Conservation (phyloP, 2,329 filamentous ascomycete species). For the Colletotrichum sp. region DNA sequence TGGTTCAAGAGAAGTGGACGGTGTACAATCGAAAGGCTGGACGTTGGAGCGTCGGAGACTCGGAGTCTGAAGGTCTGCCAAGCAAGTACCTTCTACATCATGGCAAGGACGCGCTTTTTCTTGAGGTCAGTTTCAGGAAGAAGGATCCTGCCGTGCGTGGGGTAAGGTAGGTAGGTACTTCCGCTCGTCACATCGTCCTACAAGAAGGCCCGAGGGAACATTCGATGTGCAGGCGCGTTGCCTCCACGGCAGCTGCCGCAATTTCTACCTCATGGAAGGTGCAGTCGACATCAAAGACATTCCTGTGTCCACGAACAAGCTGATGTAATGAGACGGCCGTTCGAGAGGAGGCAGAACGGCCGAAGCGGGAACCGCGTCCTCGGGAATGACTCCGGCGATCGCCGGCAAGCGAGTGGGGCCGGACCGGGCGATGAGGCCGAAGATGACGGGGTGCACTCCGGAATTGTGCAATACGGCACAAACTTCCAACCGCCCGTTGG, state of each 20-base stretch:
- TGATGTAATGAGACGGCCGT: neutral
- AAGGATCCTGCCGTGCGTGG: neutral
- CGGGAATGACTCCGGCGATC: neutral
- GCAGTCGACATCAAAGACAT: neutral
- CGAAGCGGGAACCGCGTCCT: neutral
- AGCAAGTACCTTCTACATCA: neutral
- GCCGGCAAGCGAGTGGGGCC: neutral
- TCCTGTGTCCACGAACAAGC: fast-evolving
- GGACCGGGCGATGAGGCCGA: neutral
- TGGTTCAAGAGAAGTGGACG: neutral
- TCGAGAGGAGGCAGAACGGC: fast-evolving
- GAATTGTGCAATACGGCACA: fast-evolving
- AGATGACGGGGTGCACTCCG: neutral
- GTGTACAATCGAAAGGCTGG: neutral
- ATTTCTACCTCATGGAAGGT: neutral
- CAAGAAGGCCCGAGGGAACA: neutral
- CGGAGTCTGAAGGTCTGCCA: neutral
- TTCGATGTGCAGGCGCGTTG: neutral
- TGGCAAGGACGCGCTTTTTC: neutral
- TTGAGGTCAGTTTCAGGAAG: neutral
- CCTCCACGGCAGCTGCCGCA: neutral
- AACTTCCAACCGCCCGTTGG: neutral
- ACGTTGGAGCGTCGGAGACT: neutral
- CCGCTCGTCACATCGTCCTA: neutral
- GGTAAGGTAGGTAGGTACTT: neutral